Evolutionary conservation across 2,329 filamentous ascomycete genomes (phyloP).

Genomic region (Penicillium decumbens): DNA sequence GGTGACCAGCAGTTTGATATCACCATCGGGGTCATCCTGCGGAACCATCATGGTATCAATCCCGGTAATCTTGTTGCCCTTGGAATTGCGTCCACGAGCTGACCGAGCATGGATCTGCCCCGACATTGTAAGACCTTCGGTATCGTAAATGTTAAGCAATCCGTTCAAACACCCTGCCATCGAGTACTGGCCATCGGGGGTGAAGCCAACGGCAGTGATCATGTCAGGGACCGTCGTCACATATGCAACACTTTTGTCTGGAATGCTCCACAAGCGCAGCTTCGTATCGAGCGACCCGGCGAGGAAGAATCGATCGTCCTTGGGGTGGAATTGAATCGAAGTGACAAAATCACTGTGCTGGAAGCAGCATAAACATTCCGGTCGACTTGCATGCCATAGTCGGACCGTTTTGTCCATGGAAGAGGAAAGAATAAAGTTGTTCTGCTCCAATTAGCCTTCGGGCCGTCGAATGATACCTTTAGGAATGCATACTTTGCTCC

Average conservation of each 20-base stretch:
- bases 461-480: not conserved
- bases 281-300: constrained; percentile 88
- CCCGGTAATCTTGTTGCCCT: constrained; percentile 94
- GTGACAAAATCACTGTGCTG: constrained; percentile 94
- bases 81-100: constrained; percentile 84
- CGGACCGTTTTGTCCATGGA: constrained; percentile 98
- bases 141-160: constrained; percentile 85
- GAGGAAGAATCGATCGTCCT: constrained; percentile 92
- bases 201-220: constrained; percentile 90
- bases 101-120: constrained; percentile 92
- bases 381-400: constrained; percentile 81
- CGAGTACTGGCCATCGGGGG: constrained; percentile 81
- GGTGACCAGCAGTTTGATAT: constrained; percentile 80
- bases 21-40: constrained; percentile 54
- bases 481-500: constrained; percentile 67
- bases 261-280: constrained; percentile 90
- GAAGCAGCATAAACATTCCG: constrained; percentile 87
- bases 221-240: constrained; percentile 73
- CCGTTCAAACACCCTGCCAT: constrained; percentile 86
- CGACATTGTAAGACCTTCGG: constrained; percentile 77
- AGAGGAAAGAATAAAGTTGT: constrained; percentile 91
- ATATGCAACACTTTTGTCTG: constrained; percentile 88
- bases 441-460: constrained; percentile 43
- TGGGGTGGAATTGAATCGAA: constrained; percentile 88
- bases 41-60: constrained; percentile 70